A percentile compares a stretch with the other conserved stretches of the same genome.
phyloP scores from a whole-genome alignment of 1,284 basidiomycete species.

The Fomitopsis palustris region DNA sequence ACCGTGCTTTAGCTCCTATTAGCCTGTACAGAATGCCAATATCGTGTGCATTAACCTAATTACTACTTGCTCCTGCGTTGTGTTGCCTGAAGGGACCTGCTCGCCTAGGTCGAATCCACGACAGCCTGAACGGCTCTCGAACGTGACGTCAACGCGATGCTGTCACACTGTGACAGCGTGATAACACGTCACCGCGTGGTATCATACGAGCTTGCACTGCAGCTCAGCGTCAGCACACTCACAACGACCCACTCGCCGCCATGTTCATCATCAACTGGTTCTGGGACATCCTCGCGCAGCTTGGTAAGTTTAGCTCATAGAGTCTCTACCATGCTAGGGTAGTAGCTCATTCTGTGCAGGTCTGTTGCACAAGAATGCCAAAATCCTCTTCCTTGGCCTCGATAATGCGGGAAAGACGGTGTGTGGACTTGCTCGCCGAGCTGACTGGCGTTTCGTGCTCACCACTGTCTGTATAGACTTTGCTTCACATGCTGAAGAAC shows the following conservation, averaged over 20 bases:
- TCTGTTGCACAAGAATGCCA: conserved; percentile 97
- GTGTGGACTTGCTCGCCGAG: conserved; percentile 24
- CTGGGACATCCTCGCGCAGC: conserved; percentile 88
- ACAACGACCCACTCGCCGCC: conserved; percentile 15
- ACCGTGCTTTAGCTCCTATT: no score
- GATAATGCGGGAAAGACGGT: conserved; percentile 99
- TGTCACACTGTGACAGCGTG: conserved; percentile 10
- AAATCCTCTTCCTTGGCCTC: conserved; percentile 98
- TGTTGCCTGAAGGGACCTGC: no score
- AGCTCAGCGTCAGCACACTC: background rate
- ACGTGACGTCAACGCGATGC: conserved; percentile 15
- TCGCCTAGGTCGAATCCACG: no score
- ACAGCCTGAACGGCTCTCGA: background rate
- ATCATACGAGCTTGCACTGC: background rate
- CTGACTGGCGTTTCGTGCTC: background rate
- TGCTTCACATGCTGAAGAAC: conserved; percentile 99
- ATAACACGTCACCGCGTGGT: background rate
- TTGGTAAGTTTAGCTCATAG: conserved; percentile 56
- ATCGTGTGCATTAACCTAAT: no score
- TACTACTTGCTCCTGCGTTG: no score
- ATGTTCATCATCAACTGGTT: conserved; percentile 95
- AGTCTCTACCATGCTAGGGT: background rate
- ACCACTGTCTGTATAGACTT: conserved; percentile 56
- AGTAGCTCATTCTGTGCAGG: conserved; percentile 44
- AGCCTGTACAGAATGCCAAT: no score